Evolutionary conservation across 2,329 filamentous ascomycete species (phyloP).

Genomic region (Penicillium sp.): DNA sequence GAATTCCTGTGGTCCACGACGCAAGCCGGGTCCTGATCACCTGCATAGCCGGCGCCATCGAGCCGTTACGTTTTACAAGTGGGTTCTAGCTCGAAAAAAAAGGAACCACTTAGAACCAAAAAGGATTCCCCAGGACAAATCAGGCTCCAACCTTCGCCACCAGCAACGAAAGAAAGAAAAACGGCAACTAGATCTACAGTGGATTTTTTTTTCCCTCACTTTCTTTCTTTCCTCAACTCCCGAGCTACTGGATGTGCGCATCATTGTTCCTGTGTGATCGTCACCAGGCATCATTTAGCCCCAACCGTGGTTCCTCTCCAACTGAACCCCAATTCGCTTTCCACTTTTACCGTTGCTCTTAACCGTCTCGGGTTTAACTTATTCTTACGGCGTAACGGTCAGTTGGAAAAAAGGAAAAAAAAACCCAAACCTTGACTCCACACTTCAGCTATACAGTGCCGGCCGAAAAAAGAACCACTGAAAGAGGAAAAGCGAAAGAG

Average conservation of each 20-base stretch:
- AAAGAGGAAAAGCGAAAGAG: neutral
- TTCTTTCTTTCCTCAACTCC: neutral
- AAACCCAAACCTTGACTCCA: conserved; percentile 3
- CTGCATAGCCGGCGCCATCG: conserved; percentile 34
- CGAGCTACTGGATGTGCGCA: conserved; percentile 29
- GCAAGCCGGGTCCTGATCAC: conserved; percentile 25
- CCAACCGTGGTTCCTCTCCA: conserved; percentile 31
- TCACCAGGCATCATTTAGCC: conserved; percentile 6
- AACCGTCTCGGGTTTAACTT: conserved; percentile 5
- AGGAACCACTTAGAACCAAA: neutral
- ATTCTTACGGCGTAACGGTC: neutral
- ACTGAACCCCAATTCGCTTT: conserved; percentile 19
- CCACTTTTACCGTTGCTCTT: conserved; percentile 10
- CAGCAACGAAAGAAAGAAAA: neutral
- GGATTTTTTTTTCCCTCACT: neutral
- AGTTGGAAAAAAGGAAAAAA: neutral
- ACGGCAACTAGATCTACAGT: neutral
- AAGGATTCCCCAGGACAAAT: neutral
- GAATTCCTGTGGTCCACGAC: conserved; percentile 5
- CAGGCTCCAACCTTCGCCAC: neutral
- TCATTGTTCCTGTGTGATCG: conserved; percentile 22
- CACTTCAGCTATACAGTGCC: conserved; percentile 7
- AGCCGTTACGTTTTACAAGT: conserved; percentile 2
- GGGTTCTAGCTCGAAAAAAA: neutral
- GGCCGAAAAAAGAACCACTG: neutral